Percentiles rank a stretch among this genome's conserved stretches.
phyloP scores from a whole-genome alignment of 148 eudicot genomes.

The Nepenthes mirabilis region DNA sequence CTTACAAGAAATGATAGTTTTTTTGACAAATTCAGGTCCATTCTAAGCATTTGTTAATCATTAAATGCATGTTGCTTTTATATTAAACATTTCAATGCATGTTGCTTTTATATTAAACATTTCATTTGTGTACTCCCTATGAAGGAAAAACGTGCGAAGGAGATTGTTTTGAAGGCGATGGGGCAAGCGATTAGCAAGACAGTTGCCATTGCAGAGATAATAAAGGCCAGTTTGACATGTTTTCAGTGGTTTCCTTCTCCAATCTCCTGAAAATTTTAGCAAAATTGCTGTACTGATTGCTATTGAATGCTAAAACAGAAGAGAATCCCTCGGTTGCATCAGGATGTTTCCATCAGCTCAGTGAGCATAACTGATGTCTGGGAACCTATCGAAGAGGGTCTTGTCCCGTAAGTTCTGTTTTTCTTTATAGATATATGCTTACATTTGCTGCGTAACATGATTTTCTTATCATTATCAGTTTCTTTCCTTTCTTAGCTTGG shows the following conservation, averaged over 20 bases:
- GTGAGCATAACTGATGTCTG: constrained; percentile 80
- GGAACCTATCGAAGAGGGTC: constrained; percentile 98
- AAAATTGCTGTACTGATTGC: background rate
- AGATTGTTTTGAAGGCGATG: constrained; percentile 94
- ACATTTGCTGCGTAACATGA: constrained; percentile 1
- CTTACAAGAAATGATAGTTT: no score
- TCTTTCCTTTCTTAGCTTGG: constrained; percentile 37
- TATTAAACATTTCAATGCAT: background rate
- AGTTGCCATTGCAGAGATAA: constrained; percentile 77
- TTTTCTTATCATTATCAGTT: background rate
- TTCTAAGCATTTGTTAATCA: no score
- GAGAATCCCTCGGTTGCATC: constrained; percentile 66
- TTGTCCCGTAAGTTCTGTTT: constrained; percentile 52
- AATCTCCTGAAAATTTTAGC: background rate
- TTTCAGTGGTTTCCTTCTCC: background rate
- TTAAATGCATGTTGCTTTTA: background rate
- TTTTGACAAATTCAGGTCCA: no score
- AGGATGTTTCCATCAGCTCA: constrained; percentile 76
- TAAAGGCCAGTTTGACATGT: constrained; percentile 38
- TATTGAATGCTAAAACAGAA: constrained; percentile 33
- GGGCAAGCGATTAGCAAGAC: constrained; percentile 96
- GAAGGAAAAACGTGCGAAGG: constrained; percentile 64
- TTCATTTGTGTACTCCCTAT: constrained; percentile 3
- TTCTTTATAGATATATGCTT: background rate
- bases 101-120: background rate